Conservation (phyloP, 768 basidiomycete species). For the Leccinum pellstonianum region DNA sequence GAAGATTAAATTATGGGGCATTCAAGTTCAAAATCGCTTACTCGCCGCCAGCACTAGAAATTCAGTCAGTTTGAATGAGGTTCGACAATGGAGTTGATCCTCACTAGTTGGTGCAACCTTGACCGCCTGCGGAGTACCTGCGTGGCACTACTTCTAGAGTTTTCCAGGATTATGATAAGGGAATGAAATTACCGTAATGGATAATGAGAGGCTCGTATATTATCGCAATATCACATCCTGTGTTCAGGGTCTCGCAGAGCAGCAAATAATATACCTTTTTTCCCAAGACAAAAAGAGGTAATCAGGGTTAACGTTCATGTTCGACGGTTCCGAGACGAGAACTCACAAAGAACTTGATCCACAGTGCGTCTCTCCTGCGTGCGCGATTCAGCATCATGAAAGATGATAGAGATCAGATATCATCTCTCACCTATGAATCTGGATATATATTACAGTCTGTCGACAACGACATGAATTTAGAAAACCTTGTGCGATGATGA, state of each 20-base stretch:
- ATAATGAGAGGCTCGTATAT: conserved; percentile 48
- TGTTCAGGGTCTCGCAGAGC: conserved; percentile 49
- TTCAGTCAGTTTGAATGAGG: conserved; percentile 20
- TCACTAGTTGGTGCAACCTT: conserved; percentile 2
- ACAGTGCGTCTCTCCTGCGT: conserved; percentile 39
- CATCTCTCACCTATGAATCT: conserved; percentile 35
- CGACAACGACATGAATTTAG: neutral
- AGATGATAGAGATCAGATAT: neutral
- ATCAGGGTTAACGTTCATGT: neutral
- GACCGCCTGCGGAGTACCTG: conserved; percentile 15
- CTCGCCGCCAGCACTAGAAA: conserved; percentile 13
- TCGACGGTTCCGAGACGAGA: neutral
- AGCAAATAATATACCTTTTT: conserved; percentile 42
- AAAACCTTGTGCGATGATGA: neutral
- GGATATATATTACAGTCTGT: conserved; percentile 10
- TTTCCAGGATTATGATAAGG: neutral
- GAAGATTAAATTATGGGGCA: neutral
- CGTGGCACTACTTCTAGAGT: conserved; percentile 26
- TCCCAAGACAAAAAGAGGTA: neutral
- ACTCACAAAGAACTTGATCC: conserved; percentile 48
- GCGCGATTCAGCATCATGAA: neutral
- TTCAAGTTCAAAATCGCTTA: conserved; percentile 3
- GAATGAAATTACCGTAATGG: conserved; percentile 39
- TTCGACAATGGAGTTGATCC: neutral
- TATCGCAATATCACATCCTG: conserved; percentile 43